A percentile compares a stretch with the other conserved stretches of the same genome.
Conservation (phyloP, 176 grass and related monocot genomes). For the Triticum turgidum region DNA sequence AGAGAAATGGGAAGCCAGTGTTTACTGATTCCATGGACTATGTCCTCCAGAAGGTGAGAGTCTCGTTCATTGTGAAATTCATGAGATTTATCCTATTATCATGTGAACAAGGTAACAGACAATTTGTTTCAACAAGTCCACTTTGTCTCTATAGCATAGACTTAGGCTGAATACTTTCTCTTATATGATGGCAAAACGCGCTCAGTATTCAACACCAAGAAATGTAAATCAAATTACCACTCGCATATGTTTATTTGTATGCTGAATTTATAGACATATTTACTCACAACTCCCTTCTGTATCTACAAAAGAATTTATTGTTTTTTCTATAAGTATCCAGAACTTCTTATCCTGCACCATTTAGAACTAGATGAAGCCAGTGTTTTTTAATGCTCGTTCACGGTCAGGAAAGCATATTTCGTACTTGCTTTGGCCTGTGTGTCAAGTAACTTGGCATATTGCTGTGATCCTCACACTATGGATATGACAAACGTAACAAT, state of each 20-base stretch:
- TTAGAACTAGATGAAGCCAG: neutral
- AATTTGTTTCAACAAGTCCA: neutral
- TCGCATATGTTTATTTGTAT: conserved; percentile 7
- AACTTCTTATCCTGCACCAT: neutral
- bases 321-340: neutral
- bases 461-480: conserved; percentile 21
- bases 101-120: neutral
- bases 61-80: conserved; percentile 16
- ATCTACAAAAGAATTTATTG: neutral
- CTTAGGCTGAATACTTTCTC: conserved; percentile 14
- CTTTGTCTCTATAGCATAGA: neutral
- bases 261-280: neutral
- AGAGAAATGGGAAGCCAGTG: conserved; percentile 46
- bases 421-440: conserved; percentile 15
- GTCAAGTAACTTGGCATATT: conserved; percentile 20
- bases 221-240: conserved; percentile 12
- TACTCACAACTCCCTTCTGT: neutral
- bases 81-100: conserved; percentile 25
- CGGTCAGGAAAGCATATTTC: neutral
- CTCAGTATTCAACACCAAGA: neutral
- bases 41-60: conserved; percentile 74
- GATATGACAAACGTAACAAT: conserved; percentile 7
- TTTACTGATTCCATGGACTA: conserved; percentile 53
- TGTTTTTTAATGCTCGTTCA: conserved; percentile 9
- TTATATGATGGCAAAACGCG: conserved; percentile 8